Evolutionary conservation across 768 basidiomycete species (phyloP).

Genomic region (Cystoderma amianthinum): DNA sequence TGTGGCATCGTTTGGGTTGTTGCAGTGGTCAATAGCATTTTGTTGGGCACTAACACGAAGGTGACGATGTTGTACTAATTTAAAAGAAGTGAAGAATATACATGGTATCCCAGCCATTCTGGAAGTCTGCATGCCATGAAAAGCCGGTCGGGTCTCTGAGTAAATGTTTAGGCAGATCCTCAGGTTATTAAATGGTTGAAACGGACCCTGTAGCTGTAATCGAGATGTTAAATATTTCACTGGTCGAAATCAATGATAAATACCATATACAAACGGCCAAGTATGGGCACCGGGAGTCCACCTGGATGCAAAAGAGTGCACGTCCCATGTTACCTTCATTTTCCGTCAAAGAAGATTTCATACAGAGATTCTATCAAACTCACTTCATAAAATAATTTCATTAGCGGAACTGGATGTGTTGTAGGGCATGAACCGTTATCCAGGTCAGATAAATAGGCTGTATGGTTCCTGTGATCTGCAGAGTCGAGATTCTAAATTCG

Average conservation of each 20-base stretch:
- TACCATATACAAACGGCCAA: conserved; percentile 35
- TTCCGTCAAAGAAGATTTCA: not conserved
- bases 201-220: conserved; percentile 27
- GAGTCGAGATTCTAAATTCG: conserved; percentile 28
- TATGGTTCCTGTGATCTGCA: conserved; percentile 27
- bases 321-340: conserved; percentile 30
- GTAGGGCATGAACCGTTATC: conserved; percentile 31
- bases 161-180: conserved; percentile 2
- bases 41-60: conserved; percentile 24
- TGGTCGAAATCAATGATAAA: not conserved
- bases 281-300: conserved; percentile 24
- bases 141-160: conserved; percentile 46
- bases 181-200: not conserved
- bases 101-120: conserved; percentile 42
- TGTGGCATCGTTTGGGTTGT: conserved; percentile 30
- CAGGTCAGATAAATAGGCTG: conserved; percentile 22
- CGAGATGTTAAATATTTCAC: not conserved
- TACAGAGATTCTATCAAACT: not conserved
- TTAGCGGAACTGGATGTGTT: conserved; percentile 26
- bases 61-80: not conserved
- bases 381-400: conserved; percentile 33
- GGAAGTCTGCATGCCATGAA: conserved; percentile 40
- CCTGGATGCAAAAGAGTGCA: conserved; percentile 21
- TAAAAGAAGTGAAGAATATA: no score
- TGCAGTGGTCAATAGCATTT: conserved; percentile 37